Evolutionary conservation across 192 early-diverging fungal genomes (phyloP), one percentile per base, ranked within the genome.

Genomic region (Rhizophagus prolifer): DNA sequence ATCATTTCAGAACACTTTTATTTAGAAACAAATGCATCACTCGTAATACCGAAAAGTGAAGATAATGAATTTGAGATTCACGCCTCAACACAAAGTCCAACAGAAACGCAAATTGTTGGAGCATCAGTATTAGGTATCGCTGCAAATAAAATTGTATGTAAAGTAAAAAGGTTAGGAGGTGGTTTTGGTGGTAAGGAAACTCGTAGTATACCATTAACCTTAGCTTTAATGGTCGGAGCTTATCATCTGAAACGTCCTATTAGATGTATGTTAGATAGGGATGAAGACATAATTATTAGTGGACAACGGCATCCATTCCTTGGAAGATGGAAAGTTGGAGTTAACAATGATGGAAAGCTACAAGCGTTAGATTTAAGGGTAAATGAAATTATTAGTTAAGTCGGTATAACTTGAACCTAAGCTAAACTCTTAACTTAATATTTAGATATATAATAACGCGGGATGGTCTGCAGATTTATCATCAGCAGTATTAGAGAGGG

Each of bases 101-200:
- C 90, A 16, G 92, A 92, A 78, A 85, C 88, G 6, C 94, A 95
- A 79, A 82, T 88, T 69, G 84, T 85, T 4, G 87, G 91, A 21
- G 90, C 95, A 6, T 87, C 88, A 50, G 85, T 86, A 31, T 88
- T 95, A n/a, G 94, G 93, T 12, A 83, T 94, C 73, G 84, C 88
- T 0, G 82, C 88, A 12, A 91, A 90, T 80, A 90, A 90, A 74
- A 75, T 96, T 64, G 84, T 90, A 58, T 90, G 88, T 79, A 90
- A 90, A 46, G 92, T 94, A 63, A 95, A 94, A 85, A 90, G 95
- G 61, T 76, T 96, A 60, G 95, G 95, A 70, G 95, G 95, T 59
- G 95, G 93, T 16, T 96, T 96, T 79, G 95, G 95, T 68, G 95
- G 92, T 67, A 92, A 92, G 70, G 87, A 91, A 73, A 86, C 88